Conservation (phyloP, 495 filamentous ascomycete species). For the Aspergillus bridgeri region DNA sequence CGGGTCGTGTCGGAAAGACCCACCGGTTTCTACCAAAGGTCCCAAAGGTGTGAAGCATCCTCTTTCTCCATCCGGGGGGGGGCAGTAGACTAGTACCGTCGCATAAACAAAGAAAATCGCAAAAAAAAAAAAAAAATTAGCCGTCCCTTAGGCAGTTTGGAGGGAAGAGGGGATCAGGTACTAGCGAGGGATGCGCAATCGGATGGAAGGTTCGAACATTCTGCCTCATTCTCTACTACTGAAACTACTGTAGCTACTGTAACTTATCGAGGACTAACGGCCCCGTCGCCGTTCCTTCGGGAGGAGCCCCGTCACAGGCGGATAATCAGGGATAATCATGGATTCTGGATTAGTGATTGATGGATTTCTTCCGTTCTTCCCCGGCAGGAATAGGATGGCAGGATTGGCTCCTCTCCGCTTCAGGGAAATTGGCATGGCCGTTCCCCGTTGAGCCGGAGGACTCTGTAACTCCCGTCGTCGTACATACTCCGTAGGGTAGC, state of each 20-base stretch:
- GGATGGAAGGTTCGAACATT: neutral
- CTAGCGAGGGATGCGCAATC: neutral
- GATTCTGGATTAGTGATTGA: neutral
- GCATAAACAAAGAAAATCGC: neutral
- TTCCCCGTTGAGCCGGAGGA: neutral
- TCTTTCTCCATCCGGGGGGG: neutral
- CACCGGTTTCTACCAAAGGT: conserved; percentile 1
- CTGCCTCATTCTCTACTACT: neutral
- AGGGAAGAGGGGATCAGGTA: no score
- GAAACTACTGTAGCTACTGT: neutral
- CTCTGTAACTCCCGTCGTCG: neutral
- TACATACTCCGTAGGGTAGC: neutral
- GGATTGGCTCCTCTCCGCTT: neutral
- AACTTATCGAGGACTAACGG: conserved; percentile 1
- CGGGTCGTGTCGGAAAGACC: conserved; percentile 12
- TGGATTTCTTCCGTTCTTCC: conserved; percentile 5
- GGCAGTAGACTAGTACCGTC: neutral
- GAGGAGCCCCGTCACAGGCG: neutral
- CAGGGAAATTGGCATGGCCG: neutral
- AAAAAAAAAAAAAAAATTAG: neutral
- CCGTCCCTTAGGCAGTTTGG: no score
- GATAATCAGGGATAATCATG: no score
- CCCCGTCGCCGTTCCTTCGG: conserved; percentile 1
- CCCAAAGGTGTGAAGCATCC: neutral
- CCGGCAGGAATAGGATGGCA: conserved; percentile 2